Evolutionary conservation across 257 asterid genomes (phyloP), one percentile per base, ranked within the genome.

Genomic region (Rehmannia glutinosa): DNA sequence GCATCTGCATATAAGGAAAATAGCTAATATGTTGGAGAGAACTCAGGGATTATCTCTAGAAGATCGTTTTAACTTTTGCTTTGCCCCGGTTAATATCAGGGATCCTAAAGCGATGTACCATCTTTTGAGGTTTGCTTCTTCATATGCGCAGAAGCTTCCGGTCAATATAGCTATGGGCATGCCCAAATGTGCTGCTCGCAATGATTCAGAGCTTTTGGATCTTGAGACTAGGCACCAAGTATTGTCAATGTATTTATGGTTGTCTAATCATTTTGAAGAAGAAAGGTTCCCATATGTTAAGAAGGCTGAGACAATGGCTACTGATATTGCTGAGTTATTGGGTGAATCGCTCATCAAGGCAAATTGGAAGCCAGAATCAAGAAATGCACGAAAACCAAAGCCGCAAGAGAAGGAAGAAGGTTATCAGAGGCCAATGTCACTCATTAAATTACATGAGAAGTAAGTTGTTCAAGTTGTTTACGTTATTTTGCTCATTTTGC

Each of bases 191-290:
- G 82, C 87, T 51, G 99, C 99, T 57, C 83, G 89, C 39, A 90
- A 79, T 74, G 99, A 90, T 77, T 42, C 92, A 0, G 99, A 93
- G 87, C 97, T 93, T 67, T 77, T 90, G 84, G 99, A 90, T 81
- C 99, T 93, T 28, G 99, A 93, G 83, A 81, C 89, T 10, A 83
- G 83, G 85, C 97, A 93, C 80, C 96, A 90, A 80, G 96, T 93
- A 23, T 62, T 93, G 76, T 86, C 99, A 1, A 88, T 88, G 96
- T 93, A 93, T 77, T 70, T 90, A 54, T 93, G 99, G 99, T 73
- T 90, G 81, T 86, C 96, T 24, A 86, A 93, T 72, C 99, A 93
- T 65, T 90, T 92, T 50, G 89, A 84, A 55, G 82, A 49, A 73
- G 94, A 90, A 49, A 80, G 74, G 19, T 93, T 93, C 77, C 98